Evolutionary conservation across 768 basidiomycete species (phyloP).

Genomic region (Mycena alexandri): DNA sequence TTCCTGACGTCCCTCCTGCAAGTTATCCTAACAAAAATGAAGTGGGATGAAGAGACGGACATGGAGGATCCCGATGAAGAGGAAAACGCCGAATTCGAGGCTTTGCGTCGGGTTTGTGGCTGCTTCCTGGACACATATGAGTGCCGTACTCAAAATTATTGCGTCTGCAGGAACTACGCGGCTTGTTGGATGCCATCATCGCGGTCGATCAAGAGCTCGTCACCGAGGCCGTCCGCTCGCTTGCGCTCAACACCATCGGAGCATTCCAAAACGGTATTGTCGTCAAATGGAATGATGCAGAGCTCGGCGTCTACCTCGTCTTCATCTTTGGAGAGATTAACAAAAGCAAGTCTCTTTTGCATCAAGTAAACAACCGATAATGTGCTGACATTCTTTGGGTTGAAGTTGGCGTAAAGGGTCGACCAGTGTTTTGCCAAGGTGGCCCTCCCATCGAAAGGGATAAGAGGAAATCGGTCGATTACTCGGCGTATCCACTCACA

Average conservation of each 20-base stretch:
- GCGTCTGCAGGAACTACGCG: slow-evolving; percentile 77
- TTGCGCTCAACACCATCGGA: slow-evolving; percentile 82
- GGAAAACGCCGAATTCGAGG: slow-evolving; percentile 84
- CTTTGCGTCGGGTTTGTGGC: slow-evolving; percentile 81
- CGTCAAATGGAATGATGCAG: slow-evolving; percentile 92
- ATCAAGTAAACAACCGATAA: neutral
- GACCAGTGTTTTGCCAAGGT: slow-evolving; percentile 85
- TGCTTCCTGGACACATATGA: neutral
- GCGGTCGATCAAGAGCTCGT: slow-evolving; percentile 90
- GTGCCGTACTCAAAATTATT: slow-evolving; percentile 10
- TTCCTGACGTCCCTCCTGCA: slow-evolving; percentile 86
- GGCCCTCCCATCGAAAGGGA: slow-evolving; percentile 76
- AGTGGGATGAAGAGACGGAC: slow-evolving; percentile 87
- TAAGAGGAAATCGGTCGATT: slow-evolving; percentile 74
- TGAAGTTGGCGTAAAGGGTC: slow-evolving; percentile 83
- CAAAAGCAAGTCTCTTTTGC: slow-evolving; percentile 70
- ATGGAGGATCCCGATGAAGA: slow-evolving; percentile 91
- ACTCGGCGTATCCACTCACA: slow-evolving; percentile 87
- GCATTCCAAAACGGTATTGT: slow-evolving; percentile 72
- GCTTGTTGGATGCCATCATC: slow-evolving; percentile 88
- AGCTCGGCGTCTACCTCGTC: slow-evolving; percentile 92
- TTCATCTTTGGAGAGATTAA: slow-evolving; percentile 95
- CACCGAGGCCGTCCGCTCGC: slow-evolving; percentile 77
- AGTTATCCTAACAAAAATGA: slow-evolving; percentile 88
- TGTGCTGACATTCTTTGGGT: slow-evolving; percentile 26